Evolutionary conservation across 2,329 filamentous ascomycete species (phyloP), one percentile per base, ranked within the genome.

Genomic region (Bipolaris bicolor): DNA sequence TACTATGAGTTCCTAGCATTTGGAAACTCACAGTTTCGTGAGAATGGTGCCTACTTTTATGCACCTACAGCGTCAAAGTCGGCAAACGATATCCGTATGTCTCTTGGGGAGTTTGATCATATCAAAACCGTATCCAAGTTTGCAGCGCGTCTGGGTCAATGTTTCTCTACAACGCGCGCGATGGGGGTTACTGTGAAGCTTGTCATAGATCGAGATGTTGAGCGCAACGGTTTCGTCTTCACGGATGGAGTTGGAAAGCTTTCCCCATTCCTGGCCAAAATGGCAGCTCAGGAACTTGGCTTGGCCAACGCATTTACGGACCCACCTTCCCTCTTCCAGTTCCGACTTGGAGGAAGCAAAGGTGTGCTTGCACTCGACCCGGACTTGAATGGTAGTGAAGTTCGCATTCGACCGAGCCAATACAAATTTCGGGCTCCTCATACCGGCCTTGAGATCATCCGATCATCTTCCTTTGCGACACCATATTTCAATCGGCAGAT

Each of bases 161-260:
- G 93, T 72, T 97, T 99, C 72, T 97, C 95, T 0, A 97, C 94
- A 0, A 99, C 95, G 0, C 82, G 90, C 58, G 87, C 90, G 10
- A 87, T 96, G 26, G 83, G 86, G 15, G 85, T 88, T 20, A 83
- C 82, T 0, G 84, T 89, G 6, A 80, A 82, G 1, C 74, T 85
- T 24, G 80, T 84, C 11, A 80, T 81, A 5, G 85, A 94, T 31
- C 76, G 82, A 0, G 95, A 98, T 63, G 84, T 98, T 18, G 80
- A 87, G 57, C 82, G 83, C 2, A 87, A 90, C 45, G 84, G 81
- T 0, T 88, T 86, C 69, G 89, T 81, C 58, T 99, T 98, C 73
- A 95, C 90, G 0, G 95, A 99, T 69, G 95, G 95, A 0, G 90
- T 98, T 3, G 95, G 95, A 1, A 96, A 92, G 71, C 91, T 99